phyloP scores from a whole-genome alignment of 768 basidiomycete species.

The Lactifluus hygrophoroides region DNA sequence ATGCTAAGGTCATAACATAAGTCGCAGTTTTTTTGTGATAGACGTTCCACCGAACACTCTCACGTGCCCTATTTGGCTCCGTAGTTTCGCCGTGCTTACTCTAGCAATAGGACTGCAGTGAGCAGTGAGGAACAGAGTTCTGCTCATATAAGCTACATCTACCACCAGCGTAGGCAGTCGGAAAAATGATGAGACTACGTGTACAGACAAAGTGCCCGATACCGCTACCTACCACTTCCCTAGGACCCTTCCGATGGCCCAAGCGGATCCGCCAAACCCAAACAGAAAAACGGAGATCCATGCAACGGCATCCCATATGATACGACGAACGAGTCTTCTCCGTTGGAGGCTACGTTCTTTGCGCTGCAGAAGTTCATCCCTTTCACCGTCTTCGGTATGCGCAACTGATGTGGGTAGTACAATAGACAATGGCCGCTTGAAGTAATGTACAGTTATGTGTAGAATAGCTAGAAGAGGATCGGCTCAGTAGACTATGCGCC shows the following conservation, averaged over 20 bases:
- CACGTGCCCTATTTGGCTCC: background rate
- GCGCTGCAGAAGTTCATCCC: conserved; percentile 69
- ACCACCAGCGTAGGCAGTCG: background rate
- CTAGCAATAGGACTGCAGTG: background rate
- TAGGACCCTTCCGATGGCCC: conserved; percentile 46
- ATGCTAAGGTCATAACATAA: background rate
- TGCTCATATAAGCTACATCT: conserved; percentile 6
- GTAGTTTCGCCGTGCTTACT: background rate
- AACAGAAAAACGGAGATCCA: conserved; percentile 64
- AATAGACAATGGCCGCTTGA: conserved; percentile 77
- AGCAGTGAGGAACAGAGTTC: background rate
- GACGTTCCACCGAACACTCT: background rate
- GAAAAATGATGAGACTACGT: background rate
- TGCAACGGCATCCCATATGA: conserved; percentile 79
- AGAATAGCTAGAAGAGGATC: conserved; percentile 42
- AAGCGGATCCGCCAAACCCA: conserved; percentile 46
- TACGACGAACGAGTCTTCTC: conserved; percentile 56
- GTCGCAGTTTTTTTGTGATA: background rate
- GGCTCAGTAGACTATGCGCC: background rate
- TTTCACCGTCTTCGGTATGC: conserved; percentile 5
- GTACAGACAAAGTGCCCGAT: conserved; percentile 4
- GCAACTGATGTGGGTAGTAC: conserved; percentile 44
- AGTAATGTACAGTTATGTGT: conserved; percentile 77
- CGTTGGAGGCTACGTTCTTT: conserved; percentile 83
- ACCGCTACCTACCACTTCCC: conserved; percentile 40